Evolutionary conservation across 2,329 filamentous ascomycete genomes (phyloP).

Genomic region (Colletotrichum sp.): DNA sequence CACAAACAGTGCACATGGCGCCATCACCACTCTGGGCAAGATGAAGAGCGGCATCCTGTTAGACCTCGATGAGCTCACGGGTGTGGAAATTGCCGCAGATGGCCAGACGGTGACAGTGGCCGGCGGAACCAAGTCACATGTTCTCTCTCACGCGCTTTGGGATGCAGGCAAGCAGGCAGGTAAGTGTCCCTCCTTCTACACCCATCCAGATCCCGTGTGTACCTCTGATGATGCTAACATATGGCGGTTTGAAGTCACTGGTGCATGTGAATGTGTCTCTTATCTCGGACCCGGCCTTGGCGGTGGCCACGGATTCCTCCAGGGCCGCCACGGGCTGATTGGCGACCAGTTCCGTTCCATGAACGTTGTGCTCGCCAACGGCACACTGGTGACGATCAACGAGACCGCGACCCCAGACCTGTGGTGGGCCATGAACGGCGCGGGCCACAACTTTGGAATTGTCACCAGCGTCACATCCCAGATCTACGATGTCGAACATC

Average conservation of each 20-base stretch:
- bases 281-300: not conserved
- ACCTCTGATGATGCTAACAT: not conserved
- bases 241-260: no score
- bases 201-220: not conserved
- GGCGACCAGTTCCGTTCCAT: not conserved
- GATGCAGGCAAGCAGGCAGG: no score
- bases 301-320: not conserved
- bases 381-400: not conserved
- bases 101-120: no score
- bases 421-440: constrained; percentile 15
- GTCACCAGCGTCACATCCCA: not conserved
- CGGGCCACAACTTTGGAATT: not conserved
- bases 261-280: no score
- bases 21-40: no score
- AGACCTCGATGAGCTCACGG: no score
- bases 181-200: no score
- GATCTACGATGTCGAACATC: constrained; percentile 15
- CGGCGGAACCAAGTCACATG: no score
- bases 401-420: not conserved
- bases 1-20: no score
- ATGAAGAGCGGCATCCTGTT: no score
- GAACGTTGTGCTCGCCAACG: not conserved
- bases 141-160: no score
- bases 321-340: not conserved
- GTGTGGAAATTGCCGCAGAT: no score